Conservation (phyloP, 768 basidiomycete genomes). For the Russula emetica region DNA sequence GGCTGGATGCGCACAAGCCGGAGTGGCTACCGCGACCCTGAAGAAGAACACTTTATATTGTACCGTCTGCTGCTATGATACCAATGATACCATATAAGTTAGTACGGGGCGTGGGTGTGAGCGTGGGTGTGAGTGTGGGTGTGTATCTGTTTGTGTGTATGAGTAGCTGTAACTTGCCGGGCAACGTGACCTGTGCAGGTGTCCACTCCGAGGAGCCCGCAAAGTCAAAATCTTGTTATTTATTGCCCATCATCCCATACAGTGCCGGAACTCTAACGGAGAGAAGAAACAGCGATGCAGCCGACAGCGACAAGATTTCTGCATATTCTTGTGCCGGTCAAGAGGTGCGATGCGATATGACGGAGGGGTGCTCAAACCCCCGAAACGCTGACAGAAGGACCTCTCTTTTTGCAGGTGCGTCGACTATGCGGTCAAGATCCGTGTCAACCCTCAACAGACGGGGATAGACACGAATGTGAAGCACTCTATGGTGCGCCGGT, state of each 20-base stretch:
- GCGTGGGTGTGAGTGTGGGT: background rate
- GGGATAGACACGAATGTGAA: constrained; percentile 97
- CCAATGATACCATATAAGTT: too few species aligned
- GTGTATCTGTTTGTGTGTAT: background rate
- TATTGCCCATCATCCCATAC: background rate
- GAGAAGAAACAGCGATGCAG: constrained; percentile 49
- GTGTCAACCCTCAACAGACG: constrained; percentile 91
- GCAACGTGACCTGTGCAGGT: background rate
- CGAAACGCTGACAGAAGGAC: background rate
- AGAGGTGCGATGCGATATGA: constrained; percentile 51
- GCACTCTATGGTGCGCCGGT: constrained; percentile 85
- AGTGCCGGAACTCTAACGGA: background rate
- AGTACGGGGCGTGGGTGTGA: too few species aligned
- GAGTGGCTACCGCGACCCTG: constrained; percentile 32
- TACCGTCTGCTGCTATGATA: background rate
- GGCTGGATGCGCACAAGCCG: constrained; percentile 27
- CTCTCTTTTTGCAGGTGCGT: constrained; percentile 57
- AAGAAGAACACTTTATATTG: background rate
- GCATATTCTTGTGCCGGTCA: constrained; percentile 92
- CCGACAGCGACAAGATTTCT: constrained; percentile 67
- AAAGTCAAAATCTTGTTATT: background rate
- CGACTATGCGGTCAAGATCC: constrained; percentile 98
- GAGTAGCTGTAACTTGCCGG: background rate
- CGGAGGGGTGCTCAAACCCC: background rate
- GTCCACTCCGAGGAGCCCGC: background rate